phyloP scores from a whole-genome alignment of 371 early-diverging fungal genomes.

The Mortierella sp. region DNA sequence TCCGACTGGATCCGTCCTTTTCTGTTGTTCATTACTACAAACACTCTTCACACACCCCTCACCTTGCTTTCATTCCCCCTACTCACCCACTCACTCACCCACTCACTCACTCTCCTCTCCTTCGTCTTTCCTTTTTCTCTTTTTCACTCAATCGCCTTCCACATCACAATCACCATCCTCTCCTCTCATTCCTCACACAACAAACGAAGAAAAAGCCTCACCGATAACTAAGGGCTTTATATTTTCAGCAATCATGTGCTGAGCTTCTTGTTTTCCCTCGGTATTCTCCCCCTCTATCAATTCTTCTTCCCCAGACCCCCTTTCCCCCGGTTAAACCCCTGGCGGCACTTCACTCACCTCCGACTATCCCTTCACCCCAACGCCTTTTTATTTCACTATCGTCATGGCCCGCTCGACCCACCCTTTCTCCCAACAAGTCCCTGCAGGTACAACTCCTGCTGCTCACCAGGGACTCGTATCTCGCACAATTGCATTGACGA shows the following conservation, averaged over 20 bases:
- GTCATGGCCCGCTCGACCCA: not conserved
- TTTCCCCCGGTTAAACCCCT: not conserved
- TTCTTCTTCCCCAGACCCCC: not conserved
- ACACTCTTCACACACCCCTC: not conserved
- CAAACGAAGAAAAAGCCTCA: not conserved
- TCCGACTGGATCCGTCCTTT: not conserved
- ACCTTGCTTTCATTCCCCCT: not conserved
- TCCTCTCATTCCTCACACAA: not conserved
- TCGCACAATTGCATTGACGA: not conserved
- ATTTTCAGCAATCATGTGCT: not conserved
- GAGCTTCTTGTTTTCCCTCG: constrained; percentile 1
- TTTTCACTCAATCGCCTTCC: not conserved
- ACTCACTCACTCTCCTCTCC: not conserved
- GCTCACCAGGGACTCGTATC: not conserved
- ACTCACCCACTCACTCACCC: not conserved
- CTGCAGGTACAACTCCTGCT: constrained; percentile 14
- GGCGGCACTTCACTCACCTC: not conserved
- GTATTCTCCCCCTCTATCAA: not conserved
- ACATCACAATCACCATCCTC: not conserved
- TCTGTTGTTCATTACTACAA: not conserved
- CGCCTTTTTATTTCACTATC: not conserved
- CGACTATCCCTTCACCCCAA: not conserved
- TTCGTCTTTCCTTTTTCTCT: not conserved
- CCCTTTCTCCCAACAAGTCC: not conserved
- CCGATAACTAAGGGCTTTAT: not conserved